Conservation (phyloP, 257 asterid genomes). For the Phtheirospermum japonicum region DNA sequence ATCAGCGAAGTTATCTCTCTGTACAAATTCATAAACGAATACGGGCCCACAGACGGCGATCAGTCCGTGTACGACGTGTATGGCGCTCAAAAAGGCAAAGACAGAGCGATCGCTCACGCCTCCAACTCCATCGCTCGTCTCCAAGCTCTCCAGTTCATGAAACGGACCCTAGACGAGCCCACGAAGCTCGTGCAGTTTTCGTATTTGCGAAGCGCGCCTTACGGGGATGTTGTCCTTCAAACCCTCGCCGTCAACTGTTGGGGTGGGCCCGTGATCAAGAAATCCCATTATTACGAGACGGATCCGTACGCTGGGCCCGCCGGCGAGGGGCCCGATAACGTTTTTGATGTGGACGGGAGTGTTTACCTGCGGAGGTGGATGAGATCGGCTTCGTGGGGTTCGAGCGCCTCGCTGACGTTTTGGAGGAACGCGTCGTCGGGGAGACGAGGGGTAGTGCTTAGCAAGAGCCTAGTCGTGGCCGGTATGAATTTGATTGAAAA, state of each 20-base stretch:
- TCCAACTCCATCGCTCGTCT: conserved; percentile 71
- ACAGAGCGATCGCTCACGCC: conserved; percentile 56
- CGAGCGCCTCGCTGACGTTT: conserved; percentile 66
- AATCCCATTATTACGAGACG: conserved; percentile 30
- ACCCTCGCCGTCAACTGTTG: conserved; percentile 86
- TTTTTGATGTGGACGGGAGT: conserved; percentile 81
- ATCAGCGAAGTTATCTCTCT: conserved; percentile 65
- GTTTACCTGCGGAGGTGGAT: conserved; percentile 85
- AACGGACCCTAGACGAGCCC: conserved; percentile 79
- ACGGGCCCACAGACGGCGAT: conserved; percentile 72
- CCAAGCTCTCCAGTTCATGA: conserved; percentile 80
- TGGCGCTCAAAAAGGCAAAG: conserved; percentile 78
- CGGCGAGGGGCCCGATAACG: conserved; percentile 46
- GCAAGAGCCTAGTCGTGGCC: conserved; percentile 75
- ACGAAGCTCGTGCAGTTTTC: conserved; percentile 75
- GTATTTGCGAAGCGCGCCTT: conserved; percentile 68
- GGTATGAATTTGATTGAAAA: conserved; percentile 66
- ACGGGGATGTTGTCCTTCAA: conserved; percentile 75
- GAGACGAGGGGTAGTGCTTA: conserved; percentile 66
- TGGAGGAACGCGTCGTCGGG: conserved; percentile 52
- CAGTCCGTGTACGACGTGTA: conserved; percentile 53
- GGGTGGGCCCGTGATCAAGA: conserved; percentile 74
- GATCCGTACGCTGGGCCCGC: conserved; percentile 30
- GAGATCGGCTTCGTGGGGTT: conserved; percentile 83
- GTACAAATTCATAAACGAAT: conserved; percentile 68